Percentiles rank a stretch among this genome's conserved stretches.
Evolutionary conservation across 306 rosid genomes (phyloP).

Genomic region (Prunus salicina): DNA sequence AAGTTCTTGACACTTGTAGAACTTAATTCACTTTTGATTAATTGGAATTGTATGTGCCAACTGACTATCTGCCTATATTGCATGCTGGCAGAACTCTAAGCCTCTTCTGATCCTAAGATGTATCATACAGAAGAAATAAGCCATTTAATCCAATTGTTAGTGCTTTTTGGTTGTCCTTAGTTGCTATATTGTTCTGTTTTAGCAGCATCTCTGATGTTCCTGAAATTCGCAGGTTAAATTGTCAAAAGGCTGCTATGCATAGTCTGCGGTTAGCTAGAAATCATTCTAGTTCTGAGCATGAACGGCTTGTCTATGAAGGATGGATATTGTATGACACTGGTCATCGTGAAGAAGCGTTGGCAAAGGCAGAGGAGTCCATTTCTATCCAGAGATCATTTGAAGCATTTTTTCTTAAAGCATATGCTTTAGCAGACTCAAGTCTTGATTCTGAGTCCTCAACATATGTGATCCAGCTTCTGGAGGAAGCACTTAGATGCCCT

Average conservation of each 20-base stretch:
- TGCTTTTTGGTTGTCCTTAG: background rate
- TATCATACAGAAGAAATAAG: background rate
- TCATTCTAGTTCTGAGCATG: conserved; percentile 68
- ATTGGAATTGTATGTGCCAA: background rate
- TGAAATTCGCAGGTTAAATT: conserved; percentile 60
- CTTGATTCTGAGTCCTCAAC: conserved; percentile 65
- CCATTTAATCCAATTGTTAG: background rate
- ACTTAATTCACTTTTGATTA: background rate
- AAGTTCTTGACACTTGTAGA: background rate
- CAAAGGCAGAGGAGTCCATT: conserved; percentile 82
- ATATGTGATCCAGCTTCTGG: conserved; percentile 66
- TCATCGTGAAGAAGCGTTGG: conserved; percentile 84
- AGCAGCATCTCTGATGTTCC: background rate
- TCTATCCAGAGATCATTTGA: conserved; percentile 86
- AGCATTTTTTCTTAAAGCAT: conserved; percentile 91
- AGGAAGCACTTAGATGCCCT: conserved; percentile 92
- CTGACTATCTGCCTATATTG: background rate
- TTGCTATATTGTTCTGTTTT: conserved; percentile 6
- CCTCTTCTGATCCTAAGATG: background rate
- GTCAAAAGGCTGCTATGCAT: conserved; percentile 87
- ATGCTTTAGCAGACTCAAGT: conserved; percentile 74
- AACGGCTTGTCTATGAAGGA: conserved; percentile 89
- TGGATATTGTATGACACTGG: conserved; percentile 96
- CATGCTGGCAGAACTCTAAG: background rate
- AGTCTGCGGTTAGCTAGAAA: conserved; percentile 81